Evolutionary conservation across 139 green algal species (phyloP).

Genomic region (Closterium sp.): DNA sequence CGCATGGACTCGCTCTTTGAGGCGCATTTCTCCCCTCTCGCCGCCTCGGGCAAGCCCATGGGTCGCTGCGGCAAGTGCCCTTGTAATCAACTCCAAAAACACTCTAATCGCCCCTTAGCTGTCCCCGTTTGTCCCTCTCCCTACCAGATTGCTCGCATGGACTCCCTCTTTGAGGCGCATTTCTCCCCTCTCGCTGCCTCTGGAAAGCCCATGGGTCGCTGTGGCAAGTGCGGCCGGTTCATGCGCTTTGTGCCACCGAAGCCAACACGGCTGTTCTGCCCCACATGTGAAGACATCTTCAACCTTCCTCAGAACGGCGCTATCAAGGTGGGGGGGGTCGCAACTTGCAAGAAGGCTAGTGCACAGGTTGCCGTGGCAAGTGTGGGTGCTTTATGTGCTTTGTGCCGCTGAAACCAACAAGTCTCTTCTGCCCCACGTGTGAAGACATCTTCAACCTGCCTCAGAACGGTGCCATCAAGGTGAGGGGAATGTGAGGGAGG

Average conservation of each 20-base stretch:
- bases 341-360: too few species aligned
- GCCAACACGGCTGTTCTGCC: conserved; percentile 81
- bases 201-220: conserved; percentile 69
- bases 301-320: conserved; percentile 68
- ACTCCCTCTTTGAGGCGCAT: conserved; percentile 83
- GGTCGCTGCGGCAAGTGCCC: conserved; percentile 81
- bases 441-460: conserved; percentile 82
- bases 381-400: too few species aligned
- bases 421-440: conserved; percentile 83
- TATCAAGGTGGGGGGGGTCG: conserved; percentile 56
- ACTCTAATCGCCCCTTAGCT: conserved; percentile 82
- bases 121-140: neutral
- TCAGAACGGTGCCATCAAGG: too few species aligned
- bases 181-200: conserved; percentile 78
- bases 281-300: conserved; percentile 81
- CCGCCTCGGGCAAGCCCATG: conserved; percentile 62
- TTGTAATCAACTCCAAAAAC: neutral
- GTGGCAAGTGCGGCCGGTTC: conserved; percentile 82
- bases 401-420: conserved; percentile 69
- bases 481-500: too few species aligned
- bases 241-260: conserved; percentile 78
- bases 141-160: conserved; percentile 72
- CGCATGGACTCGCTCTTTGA: conserved; percentile 71
- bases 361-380: too few species aligned
- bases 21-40: conserved; percentile 78